Evolutionary conservation across 2,329 filamentous ascomycete species (phyloP).

Genomic region (Stylonectria norvegica): DNA sequence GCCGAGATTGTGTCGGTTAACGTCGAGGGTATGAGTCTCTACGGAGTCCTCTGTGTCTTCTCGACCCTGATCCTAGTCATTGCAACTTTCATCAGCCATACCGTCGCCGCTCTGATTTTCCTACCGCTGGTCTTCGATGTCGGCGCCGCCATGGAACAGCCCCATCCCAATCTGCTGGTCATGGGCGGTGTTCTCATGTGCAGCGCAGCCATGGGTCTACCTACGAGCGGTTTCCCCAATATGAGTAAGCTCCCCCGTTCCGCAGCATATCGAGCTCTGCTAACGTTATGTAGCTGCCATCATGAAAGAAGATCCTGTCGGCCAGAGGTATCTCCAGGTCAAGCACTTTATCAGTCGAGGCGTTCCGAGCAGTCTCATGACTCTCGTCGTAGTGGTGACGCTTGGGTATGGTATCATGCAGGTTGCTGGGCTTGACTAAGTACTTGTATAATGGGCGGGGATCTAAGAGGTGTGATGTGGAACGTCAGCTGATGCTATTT

Average conservation of each 20-base stretch:
- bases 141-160: slow-evolving; percentile 78
- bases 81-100: slow-evolving; percentile 97
- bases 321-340: slow-evolving; percentile 86
- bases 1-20: slow-evolving; percentile 69
- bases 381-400: slow-evolving; percentile 78
- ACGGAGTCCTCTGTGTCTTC: slow-evolving; percentile 84
- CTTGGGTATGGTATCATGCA: slow-evolving; percentile 90
- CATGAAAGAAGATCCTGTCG: slow-evolving; percentile 97
- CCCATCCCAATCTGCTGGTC: slow-evolving; percentile 89
- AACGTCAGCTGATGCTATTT: slow-evolving; percentile 3
- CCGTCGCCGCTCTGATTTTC: slow-evolving; percentile 92
- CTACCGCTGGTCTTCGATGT: slow-evolving; percentile 86
- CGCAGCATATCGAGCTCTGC: slow-evolving; percentile 4
- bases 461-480: background rate
- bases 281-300: slow-evolving; percentile 68
- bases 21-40: slow-evolving; percentile 77
- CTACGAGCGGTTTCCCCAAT: slow-evolving; percentile 95
- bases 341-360: slow-evolving; percentile 95
- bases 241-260: slow-evolving; percentile 74
- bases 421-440: slow-evolving; percentile 59
- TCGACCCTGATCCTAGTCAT: slow-evolving; percentile 81
- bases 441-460: no score
- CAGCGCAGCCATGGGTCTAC: slow-evolving; percentile 90
- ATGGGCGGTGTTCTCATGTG: slow-evolving; percentile 97
- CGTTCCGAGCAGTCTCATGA: slow-evolving; percentile 79